A percentile compares a stretch with the other conserved stretches of the same genome.
These are phyloP conservation scores for Cladorrhinum sp. DNA, from an alignment of 2,329 filamentous ascomycete species.

Conservation along the genomic window DNA sequence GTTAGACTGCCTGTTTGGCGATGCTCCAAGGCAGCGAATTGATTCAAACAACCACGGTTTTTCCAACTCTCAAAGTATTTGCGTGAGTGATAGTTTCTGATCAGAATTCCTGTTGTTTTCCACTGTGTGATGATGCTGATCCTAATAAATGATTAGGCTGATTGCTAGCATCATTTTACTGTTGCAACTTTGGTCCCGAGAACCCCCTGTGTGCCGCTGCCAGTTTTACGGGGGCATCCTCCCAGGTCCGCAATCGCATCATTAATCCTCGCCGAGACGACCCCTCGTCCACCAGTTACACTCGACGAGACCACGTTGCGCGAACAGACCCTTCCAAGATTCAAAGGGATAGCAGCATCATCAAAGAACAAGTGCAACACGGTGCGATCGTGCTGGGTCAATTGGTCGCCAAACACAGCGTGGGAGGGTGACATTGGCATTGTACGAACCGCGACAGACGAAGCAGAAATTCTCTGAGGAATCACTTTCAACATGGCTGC, in stretches of 20 bases:
- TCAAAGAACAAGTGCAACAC: neutral
- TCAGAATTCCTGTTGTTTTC: neutral
- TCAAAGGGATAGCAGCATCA: neutral
- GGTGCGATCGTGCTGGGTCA: neutral
- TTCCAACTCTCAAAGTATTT: neutral
- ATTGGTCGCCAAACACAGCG: neutral
- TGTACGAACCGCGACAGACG: neutral
- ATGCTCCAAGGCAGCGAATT: slow-evolving; percentile 13
- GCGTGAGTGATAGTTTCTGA: neutral
- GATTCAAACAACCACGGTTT: neutral
- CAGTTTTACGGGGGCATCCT: neutral
- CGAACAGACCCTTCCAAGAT: neutral
- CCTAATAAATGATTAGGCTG: neutral
- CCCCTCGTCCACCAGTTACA: neutral
- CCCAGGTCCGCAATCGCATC: neutral
- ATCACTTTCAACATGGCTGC: slow-evolving; percentile 39
- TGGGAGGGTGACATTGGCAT: neutral
- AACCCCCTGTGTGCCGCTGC: neutral
- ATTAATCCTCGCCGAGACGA: neutral
- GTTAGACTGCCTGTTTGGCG: slow-evolving; percentile 23
- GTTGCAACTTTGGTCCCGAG: neutral
- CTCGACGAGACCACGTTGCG: neutral
- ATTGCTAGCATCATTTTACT: neutral
- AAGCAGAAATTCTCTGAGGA: neutral
- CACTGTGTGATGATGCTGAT: neutral